A percentile compares a stretch with the other conserved stretches of the same genome.
phyloP scores from a whole-genome alignment of 73 alveolate genomes.

The Effrenium voratum region DNA sequence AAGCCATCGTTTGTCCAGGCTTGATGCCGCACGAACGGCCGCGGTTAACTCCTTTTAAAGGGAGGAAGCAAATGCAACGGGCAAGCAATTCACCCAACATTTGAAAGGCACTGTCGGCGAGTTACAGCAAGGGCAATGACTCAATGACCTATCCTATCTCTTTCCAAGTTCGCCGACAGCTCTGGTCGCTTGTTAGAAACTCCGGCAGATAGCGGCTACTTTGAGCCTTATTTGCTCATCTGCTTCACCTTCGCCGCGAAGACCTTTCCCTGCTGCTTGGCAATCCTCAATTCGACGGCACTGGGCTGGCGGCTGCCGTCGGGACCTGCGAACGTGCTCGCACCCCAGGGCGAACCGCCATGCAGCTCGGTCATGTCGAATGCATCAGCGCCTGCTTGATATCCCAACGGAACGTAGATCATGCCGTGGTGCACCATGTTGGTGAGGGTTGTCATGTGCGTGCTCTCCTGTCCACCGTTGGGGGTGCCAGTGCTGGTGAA shows the following conservation, averaged over 20 bases:
- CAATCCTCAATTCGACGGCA: conserved; percentile 45
- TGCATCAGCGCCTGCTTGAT: conserved; percentile 67
- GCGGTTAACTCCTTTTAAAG: no score
- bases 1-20: no score
- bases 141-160: no score
- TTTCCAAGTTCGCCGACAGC: no score
- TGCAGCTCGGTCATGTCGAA: conserved; percentile 85
- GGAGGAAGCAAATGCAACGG: no score
- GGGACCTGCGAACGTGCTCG: conserved; percentile 58
- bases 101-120: no score
- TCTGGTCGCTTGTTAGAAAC: no score
- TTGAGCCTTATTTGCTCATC: conserved; percentile 46
- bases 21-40: no score
- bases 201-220: no score
- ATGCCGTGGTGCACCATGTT: conserved; percentile 89
- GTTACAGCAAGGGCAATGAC: no score
- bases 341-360: conserved; percentile 87
- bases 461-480: conserved; percentile 78
- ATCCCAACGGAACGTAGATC: conserved; percentile 82
- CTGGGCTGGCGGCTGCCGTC: conserved; percentile 87
- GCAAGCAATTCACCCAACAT: no score
- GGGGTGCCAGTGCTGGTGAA: conserved; percentile 72
- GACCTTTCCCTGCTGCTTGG: conserved; percentile 85
- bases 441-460: conserved; percentile 78
- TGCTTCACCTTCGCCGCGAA: conserved; percentile 66